Conservation (phyloP, 139 green algal species). For the Coccomyxa sp. region DNA sequence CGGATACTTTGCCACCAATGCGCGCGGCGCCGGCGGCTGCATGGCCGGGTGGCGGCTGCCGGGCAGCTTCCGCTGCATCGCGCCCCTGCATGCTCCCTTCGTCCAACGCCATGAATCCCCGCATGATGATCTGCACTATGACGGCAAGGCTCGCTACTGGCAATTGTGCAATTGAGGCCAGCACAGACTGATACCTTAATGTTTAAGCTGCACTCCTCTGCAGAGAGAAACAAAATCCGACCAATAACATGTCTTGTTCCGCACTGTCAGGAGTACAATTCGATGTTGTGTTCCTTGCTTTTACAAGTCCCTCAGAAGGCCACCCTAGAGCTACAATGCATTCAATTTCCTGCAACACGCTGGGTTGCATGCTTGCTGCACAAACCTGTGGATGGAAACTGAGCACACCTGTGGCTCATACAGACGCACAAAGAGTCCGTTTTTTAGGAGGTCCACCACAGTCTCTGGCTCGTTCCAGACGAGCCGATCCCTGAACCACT, state of each 20-base stretch:
- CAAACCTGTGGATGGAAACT: no score
- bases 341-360: no score
- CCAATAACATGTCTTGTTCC: background rate
- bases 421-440: constrained; percentile 62
- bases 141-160: no score
- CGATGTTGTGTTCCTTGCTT: background rate
- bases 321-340: no score
- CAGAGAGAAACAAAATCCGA: background rate
- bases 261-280: background rate
- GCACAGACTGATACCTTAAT: no score
- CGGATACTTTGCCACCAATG: background rate
- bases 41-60: background rate
- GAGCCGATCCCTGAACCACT: constrained; percentile 62
- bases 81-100: background rate
- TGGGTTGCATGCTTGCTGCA: no score
- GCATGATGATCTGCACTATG: constrained; percentile 7
- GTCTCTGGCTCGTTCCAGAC: constrained; percentile 55
- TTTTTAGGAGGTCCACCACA: constrained; percentile 55
- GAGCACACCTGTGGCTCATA: constrained; percentile 56
- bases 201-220: background rate
- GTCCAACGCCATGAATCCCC: constrained; percentile 8
- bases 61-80: background rate
- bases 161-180: no score
- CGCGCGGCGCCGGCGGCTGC: background rate
- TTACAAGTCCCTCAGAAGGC: background rate